These are phyloP conservation scores for Annona cherimola DNA, from an alignment of 164 flowering plant genomes.

Conservation along the genomic window DNA sequence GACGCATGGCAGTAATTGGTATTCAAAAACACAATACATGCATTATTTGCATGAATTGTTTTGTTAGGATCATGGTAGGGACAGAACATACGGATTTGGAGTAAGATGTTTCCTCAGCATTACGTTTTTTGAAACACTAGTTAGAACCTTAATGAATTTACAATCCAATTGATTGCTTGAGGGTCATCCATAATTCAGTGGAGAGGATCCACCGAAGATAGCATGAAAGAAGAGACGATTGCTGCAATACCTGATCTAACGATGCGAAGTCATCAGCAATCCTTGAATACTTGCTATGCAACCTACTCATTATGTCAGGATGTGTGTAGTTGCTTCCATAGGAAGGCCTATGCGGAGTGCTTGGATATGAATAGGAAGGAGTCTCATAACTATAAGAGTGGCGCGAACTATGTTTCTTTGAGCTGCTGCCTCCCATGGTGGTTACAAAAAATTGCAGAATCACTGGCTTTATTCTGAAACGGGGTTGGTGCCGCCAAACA, in stretches of 20 bases:
- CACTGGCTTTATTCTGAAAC: neutral
- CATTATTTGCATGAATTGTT: too few species aligned
- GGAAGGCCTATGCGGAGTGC: conserved; percentile 4
- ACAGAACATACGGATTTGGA: too few species aligned
- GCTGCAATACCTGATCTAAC: conserved; percentile 43
- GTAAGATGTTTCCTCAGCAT: neutral
- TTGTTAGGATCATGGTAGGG: too few species aligned
- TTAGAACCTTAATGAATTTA: neutral
- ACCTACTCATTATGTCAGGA: conserved; percentile 1
- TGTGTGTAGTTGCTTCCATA: neutral
- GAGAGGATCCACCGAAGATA: neutral
- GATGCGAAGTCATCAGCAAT: conserved; percentile 54
- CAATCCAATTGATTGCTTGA: neutral
- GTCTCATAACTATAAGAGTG: too few species aligned
- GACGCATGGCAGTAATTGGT: too few species aligned
- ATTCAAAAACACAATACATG: too few species aligned
- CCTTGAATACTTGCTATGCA: conserved; percentile 47
- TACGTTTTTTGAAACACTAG: neutral
- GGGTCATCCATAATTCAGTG: too few species aligned
- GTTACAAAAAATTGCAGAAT: neutral
- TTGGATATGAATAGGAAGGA: neutral
- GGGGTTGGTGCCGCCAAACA: neutral
- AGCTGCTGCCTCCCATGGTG: conserved; percentile 11
- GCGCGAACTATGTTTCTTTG: conserved; percentile 1
- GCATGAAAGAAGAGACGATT: neutral